Percentiles rank a stretch among this genome's conserved stretches.
These are phyloP conservation scores for Penstemon barbatus DNA, from an alignment of 257 asterid species.

Conservation along the genomic window DNA sequence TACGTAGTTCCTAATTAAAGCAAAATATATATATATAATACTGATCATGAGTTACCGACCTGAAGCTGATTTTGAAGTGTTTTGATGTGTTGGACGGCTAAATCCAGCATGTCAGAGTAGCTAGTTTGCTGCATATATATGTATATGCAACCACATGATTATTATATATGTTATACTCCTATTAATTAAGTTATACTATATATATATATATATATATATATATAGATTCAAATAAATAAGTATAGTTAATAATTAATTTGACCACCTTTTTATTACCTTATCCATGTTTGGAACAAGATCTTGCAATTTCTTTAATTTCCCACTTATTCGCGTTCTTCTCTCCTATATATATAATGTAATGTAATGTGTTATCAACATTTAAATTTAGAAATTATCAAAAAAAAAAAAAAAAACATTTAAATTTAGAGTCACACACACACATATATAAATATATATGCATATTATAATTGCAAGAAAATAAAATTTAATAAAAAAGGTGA, in stretches of 20 bases:
- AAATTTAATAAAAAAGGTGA: too few species aligned
- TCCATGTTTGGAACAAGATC: conserved; percentile 99
- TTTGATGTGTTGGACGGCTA: conserved; percentile 87
- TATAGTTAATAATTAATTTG: not conserved
- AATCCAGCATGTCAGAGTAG: conserved; percentile 93
- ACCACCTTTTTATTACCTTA: conserved; percentile 48
- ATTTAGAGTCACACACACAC: too few species aligned
- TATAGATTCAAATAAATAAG: not conserved
- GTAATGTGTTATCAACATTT: not conserved
- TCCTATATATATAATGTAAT: conserved; percentile 43
- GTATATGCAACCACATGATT: not conserved
- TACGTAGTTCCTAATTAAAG: not conserved
- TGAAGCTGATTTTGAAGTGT: conserved; percentile 71
- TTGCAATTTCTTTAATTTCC: conserved; percentile 78
- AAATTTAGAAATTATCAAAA: too few species aligned
- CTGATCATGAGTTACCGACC: conserved; percentile 38
- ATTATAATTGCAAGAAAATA: too few species aligned
- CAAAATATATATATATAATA: not conserved
- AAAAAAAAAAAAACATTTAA: too few species aligned
- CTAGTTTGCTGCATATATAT: conserved; percentile 79
- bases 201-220: too few species aligned
- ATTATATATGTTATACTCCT: too few species aligned
- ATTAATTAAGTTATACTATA: too few species aligned
- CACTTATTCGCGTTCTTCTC: conserved; percentile 91
- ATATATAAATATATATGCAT: too few species aligned